Percentiles rank a stretch among this genome's conserved stretches.
phyloP scores from a whole-genome alignment of 1,139 yeast genomes.

The Kodamaea derodonti region DNA sequence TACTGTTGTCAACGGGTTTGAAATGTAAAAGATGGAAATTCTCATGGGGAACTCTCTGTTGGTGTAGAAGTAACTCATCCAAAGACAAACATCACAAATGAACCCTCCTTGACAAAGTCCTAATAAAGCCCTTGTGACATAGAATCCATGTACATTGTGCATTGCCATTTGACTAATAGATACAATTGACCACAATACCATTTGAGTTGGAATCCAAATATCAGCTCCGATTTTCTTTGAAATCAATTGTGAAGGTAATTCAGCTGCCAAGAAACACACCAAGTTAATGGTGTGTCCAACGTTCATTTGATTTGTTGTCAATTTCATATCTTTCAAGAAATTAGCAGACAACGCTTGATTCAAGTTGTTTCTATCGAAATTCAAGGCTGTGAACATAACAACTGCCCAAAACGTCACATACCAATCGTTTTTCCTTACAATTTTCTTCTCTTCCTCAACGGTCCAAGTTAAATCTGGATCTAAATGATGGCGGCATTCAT shows the following conservation, averaged over 20 bases:
- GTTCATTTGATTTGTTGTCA: conserved; percentile 29
- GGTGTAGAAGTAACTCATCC: conserved; percentile 56
- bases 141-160: conserved; percentile 24
- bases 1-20: conserved; percentile 34
- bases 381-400: conserved; percentile 28
- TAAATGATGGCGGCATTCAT: conserved; percentile 31
- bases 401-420: conserved; percentile 31
- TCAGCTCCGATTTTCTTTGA: conserved; percentile 34
- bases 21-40: conserved; percentile 47
- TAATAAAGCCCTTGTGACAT: conserved; percentile 40
- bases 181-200: conserved; percentile 23
- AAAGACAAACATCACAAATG: conserved; percentile 50
- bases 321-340: conserved; percentile 22
- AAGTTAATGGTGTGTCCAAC: conserved; percentile 28
- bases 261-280: conserved; percentile 30
- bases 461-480: conserved; percentile 38
- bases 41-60: conserved; percentile 47
- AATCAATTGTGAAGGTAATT: conserved; percentile 30
- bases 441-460: conserved; percentile 27
- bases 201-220: conserved; percentile 29
- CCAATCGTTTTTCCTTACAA: conserved; percentile 25
- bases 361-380: conserved; percentile 29
- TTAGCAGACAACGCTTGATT: conserved; percentile 28
- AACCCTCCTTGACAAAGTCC: conserved; percentile 57
- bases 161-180: conserved; percentile 23